A percentile compares a stretch with the other conserved stretches of the same genome.
phyloP scores from a whole-genome alignment of 2,329 filamentous ascomycete species.

The Beauveria scarabaeidicola region DNA sequence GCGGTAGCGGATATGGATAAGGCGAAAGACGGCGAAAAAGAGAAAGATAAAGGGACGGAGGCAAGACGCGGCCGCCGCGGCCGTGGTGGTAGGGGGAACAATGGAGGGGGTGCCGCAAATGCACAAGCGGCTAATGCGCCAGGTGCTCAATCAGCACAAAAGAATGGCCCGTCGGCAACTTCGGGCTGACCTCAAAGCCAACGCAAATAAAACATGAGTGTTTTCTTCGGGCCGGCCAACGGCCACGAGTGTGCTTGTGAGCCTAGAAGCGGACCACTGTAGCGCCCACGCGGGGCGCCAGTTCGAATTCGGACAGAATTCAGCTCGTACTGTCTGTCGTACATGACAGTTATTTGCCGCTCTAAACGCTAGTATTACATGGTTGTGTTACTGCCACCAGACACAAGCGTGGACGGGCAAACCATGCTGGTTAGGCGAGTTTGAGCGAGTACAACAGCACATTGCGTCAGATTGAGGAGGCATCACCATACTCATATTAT shows the following conservation, averaged over 20 bases:
- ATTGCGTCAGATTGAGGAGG: not conserved
- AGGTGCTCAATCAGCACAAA: not conserved
- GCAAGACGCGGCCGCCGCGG: slow-evolving; percentile 27
- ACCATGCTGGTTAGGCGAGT: not conserved
- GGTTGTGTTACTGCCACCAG: not conserved
- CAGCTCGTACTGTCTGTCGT: not conserved
- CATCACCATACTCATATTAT: not conserved
- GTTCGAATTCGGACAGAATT: not conserved
- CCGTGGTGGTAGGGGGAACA: slow-evolving; percentile 21
- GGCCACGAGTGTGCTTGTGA: not conserved
- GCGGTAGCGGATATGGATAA: slow-evolving; percentile 12
- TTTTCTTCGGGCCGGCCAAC: not conserved
- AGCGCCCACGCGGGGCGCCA: not conserved
- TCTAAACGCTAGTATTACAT: not conserved
- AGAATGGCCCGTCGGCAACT: not conserved
- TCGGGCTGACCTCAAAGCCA: slow-evolving; percentile 11
- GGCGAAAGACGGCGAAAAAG: slow-evolving; percentile 17
- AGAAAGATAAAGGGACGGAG: slow-evolving; percentile 16
- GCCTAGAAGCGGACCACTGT: not conserved
- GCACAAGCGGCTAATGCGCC: slow-evolving; percentile 6
- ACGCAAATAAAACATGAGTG: not conserved
- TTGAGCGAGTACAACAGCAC: not conserved
- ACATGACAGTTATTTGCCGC: not conserved
- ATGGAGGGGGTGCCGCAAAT: slow-evolving; percentile 5
- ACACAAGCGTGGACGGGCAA: not conserved